Conservation (phyloP, 257 asterid species). For the Hygrophila difformis region DNA sequence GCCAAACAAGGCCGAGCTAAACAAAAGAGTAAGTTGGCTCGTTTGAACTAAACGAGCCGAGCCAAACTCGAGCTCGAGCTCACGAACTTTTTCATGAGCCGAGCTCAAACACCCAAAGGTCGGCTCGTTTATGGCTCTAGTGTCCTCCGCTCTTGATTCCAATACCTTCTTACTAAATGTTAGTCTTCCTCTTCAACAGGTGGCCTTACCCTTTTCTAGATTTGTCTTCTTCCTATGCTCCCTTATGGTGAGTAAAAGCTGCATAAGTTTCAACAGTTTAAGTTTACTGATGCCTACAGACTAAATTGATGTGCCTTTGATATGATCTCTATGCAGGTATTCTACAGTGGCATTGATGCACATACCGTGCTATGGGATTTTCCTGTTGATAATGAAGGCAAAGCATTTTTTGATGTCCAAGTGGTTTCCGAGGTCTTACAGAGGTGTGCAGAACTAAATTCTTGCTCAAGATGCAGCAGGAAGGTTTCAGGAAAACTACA, state of each 20-base stretch:
- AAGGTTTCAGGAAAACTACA: too few species aligned
- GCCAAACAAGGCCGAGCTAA: too few species aligned
- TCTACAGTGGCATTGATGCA: slow-evolving; percentile 5
- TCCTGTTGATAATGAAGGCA: slow-evolving; percentile 9
- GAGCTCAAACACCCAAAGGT: too few species aligned
- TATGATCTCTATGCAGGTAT: slow-evolving; percentile 7
- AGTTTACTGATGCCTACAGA: background rate
- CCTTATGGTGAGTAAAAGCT: slow-evolving; percentile 54
- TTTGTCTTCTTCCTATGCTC: slow-evolving; percentile 74
- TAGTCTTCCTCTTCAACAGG: slow-evolving; percentile 48
- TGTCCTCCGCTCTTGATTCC: too few species aligned
- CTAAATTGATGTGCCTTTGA: too few species aligned
- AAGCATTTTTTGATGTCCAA: slow-evolving; percentile 9
- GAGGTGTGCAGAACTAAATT: background rate
- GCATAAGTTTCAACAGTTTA: background rate
- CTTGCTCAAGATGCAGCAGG: too few species aligned
- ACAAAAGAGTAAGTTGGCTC: too few species aligned
- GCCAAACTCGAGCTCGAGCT: too few species aligned
- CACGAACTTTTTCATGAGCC: too few species aligned
- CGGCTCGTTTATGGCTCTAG: too few species aligned
- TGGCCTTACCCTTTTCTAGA: slow-evolving; percentile 98
- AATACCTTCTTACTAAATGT: too few species aligned
- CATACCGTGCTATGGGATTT: slow-evolving; percentile 9
- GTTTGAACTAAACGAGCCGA: too few species aligned
- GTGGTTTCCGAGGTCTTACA: slow-evolving; percentile 9